These are phyloP conservation scores for Lotmaria passim DNA, from an alignment of 208 protist species.

Conservation along the genomic window DNA sequence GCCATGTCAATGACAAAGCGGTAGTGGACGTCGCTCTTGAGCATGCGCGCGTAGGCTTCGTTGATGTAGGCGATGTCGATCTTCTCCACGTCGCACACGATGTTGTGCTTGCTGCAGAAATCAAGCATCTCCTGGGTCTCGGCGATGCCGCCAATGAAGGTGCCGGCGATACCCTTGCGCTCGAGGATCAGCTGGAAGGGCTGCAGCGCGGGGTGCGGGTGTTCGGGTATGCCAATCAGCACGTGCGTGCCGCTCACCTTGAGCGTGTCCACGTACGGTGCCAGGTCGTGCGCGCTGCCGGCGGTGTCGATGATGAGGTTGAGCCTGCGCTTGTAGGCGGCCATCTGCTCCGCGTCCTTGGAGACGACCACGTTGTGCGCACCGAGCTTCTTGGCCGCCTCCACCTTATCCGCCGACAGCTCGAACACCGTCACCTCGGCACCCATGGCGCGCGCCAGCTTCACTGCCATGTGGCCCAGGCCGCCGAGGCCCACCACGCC, in stretches of 20 bases:
- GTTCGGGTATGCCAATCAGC: conserved; percentile 58
- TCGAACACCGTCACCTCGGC: conserved; percentile 87
- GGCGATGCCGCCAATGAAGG: conserved; percentile 66
- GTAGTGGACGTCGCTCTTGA: conserved; percentile 71
- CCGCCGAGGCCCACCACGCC: too few relatives aligned
- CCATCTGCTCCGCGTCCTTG: conserved; percentile 63
- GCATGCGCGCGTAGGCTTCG: conserved; percentile 67
- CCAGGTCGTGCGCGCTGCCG: conserved; percentile 51
- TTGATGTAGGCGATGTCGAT: conserved; percentile 75
- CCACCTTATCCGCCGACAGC: too few relatives aligned
- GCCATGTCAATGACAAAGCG: conserved; percentile 82
- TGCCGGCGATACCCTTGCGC: conserved; percentile 43
- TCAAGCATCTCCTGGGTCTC: conserved; percentile 90
- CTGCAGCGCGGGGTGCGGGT: neutral
- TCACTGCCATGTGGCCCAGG: conserved; percentile 90
- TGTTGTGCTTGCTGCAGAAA: conserved; percentile 76
- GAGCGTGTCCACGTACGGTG: conserved; percentile 55
- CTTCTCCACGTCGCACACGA: conserved; percentile 65
- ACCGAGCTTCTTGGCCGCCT: too few relatives aligned
- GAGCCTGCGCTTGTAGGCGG: conserved; percentile 39
- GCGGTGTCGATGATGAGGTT: conserved; percentile 81
- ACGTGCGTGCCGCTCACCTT: conserved; percentile 49
- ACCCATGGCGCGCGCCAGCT: conserved; percentile 84
- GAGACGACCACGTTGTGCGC: conserved; percentile 66
- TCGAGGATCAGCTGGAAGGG: conserved; percentile 30